Conservation (phyloP, 1,284 basidiomycete species). For the Trichosporon coremiiforme region DNA sequence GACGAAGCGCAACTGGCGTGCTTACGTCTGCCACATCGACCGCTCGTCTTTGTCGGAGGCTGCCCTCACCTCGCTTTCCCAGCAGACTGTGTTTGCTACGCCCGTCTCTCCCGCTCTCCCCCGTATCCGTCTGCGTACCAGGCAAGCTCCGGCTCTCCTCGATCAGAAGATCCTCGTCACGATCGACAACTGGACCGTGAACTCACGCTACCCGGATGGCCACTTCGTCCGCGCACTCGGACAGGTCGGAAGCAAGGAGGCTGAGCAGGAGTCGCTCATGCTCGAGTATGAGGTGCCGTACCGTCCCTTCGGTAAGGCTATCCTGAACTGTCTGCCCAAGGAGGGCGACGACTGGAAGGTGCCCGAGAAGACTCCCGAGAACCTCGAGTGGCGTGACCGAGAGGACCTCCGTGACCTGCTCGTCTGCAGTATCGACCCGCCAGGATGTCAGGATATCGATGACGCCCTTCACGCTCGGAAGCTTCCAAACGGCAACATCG, state of each 20-base stretch:
- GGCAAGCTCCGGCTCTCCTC: constrained; percentile 84
- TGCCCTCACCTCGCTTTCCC: constrained; percentile 75
- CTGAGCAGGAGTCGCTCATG: constrained; percentile 91
- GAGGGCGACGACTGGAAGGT: constrained; percentile 95
- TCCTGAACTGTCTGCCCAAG: constrained; percentile 83
- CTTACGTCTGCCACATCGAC: constrained; percentile 96
- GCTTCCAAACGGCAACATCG: constrained; percentile 91
- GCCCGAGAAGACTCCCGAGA: constrained; percentile 67
- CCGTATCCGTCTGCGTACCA: constrained; percentile 88
- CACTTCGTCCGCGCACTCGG: constrained; percentile 95
- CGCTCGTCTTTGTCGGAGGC: constrained; percentile 79
- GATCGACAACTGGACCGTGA: constrained; percentile 86
- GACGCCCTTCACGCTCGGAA: constrained; percentile 93
- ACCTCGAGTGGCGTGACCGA: constrained; percentile 76
- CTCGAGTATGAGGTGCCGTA: constrained; percentile 97
- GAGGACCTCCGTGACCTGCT: constrained; percentile 84
- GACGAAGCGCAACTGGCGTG: constrained; percentile 92
- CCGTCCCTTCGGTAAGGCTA: constrained; percentile 91
- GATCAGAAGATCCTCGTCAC: constrained; percentile 95
- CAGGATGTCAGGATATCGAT: constrained; percentile 97
- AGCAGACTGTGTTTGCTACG: constrained; percentile 92
- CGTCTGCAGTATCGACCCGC: constrained; percentile 97
- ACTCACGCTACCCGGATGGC: constrained; percentile 91
- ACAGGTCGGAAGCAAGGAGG: constrained; percentile 88
- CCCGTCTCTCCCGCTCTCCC: constrained; percentile 91